Evolutionary conservation across 2,329 filamentous ascomycete species (phyloP).

Genomic region (Dothiorella sarmentorum): DNA sequence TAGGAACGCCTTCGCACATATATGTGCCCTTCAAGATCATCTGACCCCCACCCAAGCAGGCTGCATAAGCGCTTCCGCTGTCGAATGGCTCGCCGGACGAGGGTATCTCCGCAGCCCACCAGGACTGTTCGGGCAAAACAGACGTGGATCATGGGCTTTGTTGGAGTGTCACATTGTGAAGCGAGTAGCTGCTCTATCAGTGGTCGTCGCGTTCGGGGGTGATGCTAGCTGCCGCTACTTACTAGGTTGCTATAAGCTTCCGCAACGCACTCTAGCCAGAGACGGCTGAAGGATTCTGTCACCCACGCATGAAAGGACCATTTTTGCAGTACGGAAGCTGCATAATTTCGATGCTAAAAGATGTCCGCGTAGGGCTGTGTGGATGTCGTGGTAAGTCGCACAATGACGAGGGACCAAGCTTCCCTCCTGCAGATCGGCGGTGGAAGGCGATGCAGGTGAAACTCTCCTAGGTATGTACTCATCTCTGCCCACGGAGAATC

Average conservation of each 20-base stretch:
- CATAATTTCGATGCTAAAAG: no score
- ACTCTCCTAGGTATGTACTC: neutral
- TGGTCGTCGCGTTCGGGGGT: neutral
- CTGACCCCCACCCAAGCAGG: neutral
- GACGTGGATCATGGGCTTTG: neutral
- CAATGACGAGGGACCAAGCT: no score
- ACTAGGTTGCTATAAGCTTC: no score
- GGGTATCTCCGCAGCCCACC: neutral
- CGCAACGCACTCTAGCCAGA: no score
- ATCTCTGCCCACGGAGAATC: neutral
- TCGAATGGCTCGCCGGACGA: neutral
- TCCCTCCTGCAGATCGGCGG: no score
- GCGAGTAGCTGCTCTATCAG: neutral
- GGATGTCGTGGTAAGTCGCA: no score
- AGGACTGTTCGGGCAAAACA: neutral
- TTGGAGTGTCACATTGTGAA: neutral
- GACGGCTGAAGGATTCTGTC: no score
- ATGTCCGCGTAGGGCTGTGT: no score
- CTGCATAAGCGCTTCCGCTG: conserved; percentile 16
- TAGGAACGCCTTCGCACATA: neutral
- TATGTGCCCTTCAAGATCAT: conserved; percentile 5
- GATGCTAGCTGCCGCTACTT: neutral
- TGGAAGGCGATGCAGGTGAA: no score
- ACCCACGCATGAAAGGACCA: no score
- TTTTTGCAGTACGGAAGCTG: no score